Evolutionary conservation across 2,329 filamentous ascomycete genomes (phyloP).

Genomic region (Boeremia exigua): DNA sequence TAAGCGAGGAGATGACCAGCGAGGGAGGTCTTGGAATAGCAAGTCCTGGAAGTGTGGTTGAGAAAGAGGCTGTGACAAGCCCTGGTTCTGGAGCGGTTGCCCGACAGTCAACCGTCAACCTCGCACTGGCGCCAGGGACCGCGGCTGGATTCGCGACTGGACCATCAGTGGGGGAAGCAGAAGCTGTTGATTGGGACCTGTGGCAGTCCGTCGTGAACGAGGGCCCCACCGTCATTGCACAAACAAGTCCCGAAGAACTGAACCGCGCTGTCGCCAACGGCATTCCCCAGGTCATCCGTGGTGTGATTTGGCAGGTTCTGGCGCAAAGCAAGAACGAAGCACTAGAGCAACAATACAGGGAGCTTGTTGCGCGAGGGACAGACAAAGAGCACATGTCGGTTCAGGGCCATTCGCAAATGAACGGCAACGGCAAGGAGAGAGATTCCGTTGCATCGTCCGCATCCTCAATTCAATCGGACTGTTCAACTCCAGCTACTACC

Average conservation of each 20-base stretch:
- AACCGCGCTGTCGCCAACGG: slow-evolving; percentile 90
- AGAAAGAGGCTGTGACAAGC: slow-evolving; percentile 46
- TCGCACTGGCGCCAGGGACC: slow-evolving; percentile 80
- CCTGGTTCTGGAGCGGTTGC: slow-evolving; percentile 42
- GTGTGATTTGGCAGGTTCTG: slow-evolving; percentile 98
- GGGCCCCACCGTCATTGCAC: slow-evolving; percentile 84
- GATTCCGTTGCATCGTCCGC: slow-evolving; percentile 77
- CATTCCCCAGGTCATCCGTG: slow-evolving; percentile 92
- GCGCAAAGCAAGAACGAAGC: slow-evolving; percentile 95
- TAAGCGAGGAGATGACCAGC: slow-evolving; percentile 55
- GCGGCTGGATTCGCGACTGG: slow-evolving; percentile 80
- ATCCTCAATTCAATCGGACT: slow-evolving; percentile 82
- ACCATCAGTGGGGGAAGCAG: slow-evolving; percentile 70
- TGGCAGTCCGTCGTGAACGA: slow-evolving; percentile 98
- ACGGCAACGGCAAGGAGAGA: slow-evolving; percentile 63
- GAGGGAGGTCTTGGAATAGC: slow-evolving; percentile 53
- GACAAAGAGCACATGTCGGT: slow-evolving; percentile 67
- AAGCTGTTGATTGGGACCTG: slow-evolving; percentile 95
- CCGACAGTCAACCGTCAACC: slow-evolving; percentile 69
- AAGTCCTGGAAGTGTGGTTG: slow-evolving; percentile 45
- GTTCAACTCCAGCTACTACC: slow-evolving; percentile 67
- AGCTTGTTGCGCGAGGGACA: slow-evolving; percentile 78
- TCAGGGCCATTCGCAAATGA: slow-evolving; percentile 47
- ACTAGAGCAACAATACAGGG: slow-evolving; percentile 83
- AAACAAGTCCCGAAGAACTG: slow-evolving; percentile 86